Evolutionary conservation across 1,139 yeast species (phyloP).

Genomic region (Yamadazyma triangularis): DNA sequence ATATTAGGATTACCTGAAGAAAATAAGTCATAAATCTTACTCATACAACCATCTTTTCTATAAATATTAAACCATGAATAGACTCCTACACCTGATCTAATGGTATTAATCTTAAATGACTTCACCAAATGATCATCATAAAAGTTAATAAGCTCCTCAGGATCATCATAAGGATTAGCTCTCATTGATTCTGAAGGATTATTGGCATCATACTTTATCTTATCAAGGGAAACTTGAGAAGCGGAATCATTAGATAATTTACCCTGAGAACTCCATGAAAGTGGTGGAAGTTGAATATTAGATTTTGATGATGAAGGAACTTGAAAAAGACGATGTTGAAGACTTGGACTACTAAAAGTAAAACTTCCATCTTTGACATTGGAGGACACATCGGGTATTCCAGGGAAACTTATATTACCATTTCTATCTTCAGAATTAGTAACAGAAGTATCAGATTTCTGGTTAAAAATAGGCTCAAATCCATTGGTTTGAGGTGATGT

Average conservation of each 20-base stretch:
- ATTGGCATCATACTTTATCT: conserved; percentile 7
- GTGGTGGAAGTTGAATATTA: neutral
- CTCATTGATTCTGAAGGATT: conserved; percentile 19
- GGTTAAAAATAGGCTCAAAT: no score
- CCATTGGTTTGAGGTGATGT: neutral
- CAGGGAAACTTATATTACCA: no score
- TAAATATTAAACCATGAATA: conserved; percentile 38
- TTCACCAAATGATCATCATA: no score
- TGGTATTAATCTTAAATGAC: conserved; percentile 16
- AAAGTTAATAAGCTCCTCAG: conserved; percentile 25
- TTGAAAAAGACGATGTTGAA: neutral
- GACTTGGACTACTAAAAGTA: conserved; percentile 1
- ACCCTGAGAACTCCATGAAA: neutral
- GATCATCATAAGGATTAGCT: conserved; percentile 22
- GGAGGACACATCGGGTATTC: no score
- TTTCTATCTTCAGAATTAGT: no score
- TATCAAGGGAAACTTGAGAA: conserved; percentile 4
- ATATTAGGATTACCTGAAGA: neutral
- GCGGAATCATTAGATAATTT: neutral
- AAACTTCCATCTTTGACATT: conserved; percentile 11
- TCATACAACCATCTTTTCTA: conserved; percentile 25
- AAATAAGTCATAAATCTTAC: conserved; percentile 10
- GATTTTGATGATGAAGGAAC: neutral
- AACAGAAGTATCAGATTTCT: no score
- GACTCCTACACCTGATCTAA: conserved; percentile 33